Base-by-base conservation (phyloP, 129 eudicot species). In the Oenanthe sinensis region DNA sequence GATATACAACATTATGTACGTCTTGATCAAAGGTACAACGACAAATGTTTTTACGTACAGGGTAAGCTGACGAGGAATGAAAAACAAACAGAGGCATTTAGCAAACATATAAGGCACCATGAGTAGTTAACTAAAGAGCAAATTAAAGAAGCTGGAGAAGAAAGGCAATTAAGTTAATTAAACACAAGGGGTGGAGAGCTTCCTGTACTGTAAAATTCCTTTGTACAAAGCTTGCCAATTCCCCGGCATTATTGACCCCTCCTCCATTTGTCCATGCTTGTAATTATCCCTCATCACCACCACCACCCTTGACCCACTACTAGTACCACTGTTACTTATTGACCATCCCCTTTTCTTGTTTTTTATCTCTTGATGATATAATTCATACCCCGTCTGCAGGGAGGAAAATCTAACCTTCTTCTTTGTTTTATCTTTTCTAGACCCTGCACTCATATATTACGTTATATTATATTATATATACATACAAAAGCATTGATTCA, bases 151-250 rank as follows among this genome's bases (percentile, higher is more conserved):
- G n/a, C n/a, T n/a, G n/a, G n/a, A n/a, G n/a, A n/a, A n/a, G 36
- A 33, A 33, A 33, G 36, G 36, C 36, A 33, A 33, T 33, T 33
- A 33, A 33, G 36, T 33, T 33, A 33, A 33, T 39, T 80, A 80
- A 26, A 44, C 19, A 73, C 83, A 74, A 74, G 74, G 63, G 8
- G 67, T 71, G 71, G 74, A 70, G 44, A 39, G 86, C 82, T 87
- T 87, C 83, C 82, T 89, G 81, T 78, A 55, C 77, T 87, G 78
- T 75, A 93, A 69, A 80, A 90, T 88, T 81, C 98, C 96, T 87
- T 83, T 87, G 75, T 93, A 93, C 91, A 90, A 81, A 79, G 78
- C 90, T 80, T 88, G 92, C 96, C 98, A 85, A 75, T 93, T 93
- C 50, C 84, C 87, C 37, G 98, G 98, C 92, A 90, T 60, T 24